These are phyloP conservation scores for Coemansia sp. DNA, from an alignment of 192 early-diverging fungal species.

Conservation along the genomic window DNA sequence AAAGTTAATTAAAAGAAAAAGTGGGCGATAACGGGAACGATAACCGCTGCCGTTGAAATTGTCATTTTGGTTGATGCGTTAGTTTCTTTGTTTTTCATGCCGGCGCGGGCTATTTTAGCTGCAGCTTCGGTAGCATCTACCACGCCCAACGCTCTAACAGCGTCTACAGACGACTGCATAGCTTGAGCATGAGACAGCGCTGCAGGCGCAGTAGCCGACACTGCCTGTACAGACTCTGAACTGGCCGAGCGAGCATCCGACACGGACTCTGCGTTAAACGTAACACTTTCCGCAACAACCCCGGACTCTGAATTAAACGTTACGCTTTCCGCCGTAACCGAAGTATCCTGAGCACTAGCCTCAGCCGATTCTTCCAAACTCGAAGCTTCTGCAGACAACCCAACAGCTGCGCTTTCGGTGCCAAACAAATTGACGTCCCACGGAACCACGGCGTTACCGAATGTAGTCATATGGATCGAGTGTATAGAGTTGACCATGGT, in stretches of 20 bases:
- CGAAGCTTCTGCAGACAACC: not conserved
- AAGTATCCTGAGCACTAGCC: not conserved
- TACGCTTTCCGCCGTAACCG: not conserved
- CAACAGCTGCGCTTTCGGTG: slow-evolving; percentile 11
- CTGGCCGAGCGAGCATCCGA: not conserved
- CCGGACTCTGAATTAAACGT: not conserved
- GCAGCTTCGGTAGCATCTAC: slow-evolving; percentile 2
- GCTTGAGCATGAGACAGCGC: slow-evolving; percentile 20
- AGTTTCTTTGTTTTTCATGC: slow-evolving; percentile 35
- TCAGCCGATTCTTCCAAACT: not conserved
- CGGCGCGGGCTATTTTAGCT: slow-evolving; percentile 6
- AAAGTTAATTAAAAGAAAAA: slow-evolving; percentile 2
- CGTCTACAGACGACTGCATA: not conserved
- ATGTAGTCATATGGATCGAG: slow-evolving; percentile 41
- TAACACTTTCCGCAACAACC: not conserved
- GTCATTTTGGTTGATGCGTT: not conserved
- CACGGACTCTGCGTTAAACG: not conserved
- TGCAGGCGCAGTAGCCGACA: not conserved
- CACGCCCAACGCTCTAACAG: slow-evolving; percentile 9
- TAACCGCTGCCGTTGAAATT: not conserved
- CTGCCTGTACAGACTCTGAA: not conserved
- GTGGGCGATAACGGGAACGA: not conserved
- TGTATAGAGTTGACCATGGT: slow-evolving; percentile 7
- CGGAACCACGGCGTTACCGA: slow-evolving; percentile 40
- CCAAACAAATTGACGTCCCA: slow-evolving; percentile 44